phyloP scores from a whole-genome alignment of 1,139 yeast genomes.

The Kurtzmaniella quercitrusa region DNA sequence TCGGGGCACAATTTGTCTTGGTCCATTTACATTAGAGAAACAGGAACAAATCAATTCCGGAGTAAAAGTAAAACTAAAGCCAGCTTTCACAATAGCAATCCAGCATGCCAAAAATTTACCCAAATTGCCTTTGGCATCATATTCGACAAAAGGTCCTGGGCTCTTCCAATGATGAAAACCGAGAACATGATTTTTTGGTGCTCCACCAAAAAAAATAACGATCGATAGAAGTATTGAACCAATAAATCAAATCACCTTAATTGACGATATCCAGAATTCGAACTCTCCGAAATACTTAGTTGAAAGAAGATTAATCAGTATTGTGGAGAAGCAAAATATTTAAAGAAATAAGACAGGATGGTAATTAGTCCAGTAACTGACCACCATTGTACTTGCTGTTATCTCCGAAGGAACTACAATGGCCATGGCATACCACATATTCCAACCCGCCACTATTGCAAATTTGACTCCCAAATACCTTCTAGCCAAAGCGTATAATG shows the following conservation, averaged over 20 bases:
- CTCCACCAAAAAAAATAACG: slow-evolving; percentile 52
- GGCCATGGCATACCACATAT: slow-evolving; percentile 35
- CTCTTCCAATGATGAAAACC: slow-evolving; percentile 65
- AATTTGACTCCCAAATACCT: slow-evolving; percentile 49
- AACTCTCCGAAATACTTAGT: slow-evolving; percentile 60
- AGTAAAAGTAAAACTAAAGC: slow-evolving; percentile 42
- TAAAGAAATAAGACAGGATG: slow-evolving; percentile 12
- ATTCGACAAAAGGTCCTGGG: slow-evolving; percentile 56
- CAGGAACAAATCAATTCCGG: slow-evolving; percentile 44
- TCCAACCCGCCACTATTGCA: slow-evolving; percentile 35
- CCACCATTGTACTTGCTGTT: slow-evolving; percentile 36
- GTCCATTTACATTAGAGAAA: slow-evolving; percentile 37
- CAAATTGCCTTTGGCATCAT: slow-evolving; percentile 43
- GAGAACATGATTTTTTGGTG: slow-evolving; percentile 54
- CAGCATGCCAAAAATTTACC: slow-evolving; percentile 51
- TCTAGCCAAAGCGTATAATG: slow-evolving; percentile 21
- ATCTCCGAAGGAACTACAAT: slow-evolving; percentile 36
- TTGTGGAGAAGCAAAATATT: slow-evolving; percentile 5
- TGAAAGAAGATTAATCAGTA: slow-evolving; percentile 58
- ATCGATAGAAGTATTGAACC: slow-evolving; percentile 48
- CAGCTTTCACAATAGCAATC: slow-evolving; percentile 41
- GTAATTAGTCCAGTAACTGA: slow-evolving; percentile 42
- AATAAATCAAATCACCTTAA: slow-evolving; percentile 55
- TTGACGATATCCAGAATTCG: slow-evolving; percentile 61
- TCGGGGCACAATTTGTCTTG: slow-evolving; percentile 33